These are phyloP conservation scores for Acer campestre DNA, from an alignment of 345 rosid genomes.

Conservation along the genomic window DNA sequence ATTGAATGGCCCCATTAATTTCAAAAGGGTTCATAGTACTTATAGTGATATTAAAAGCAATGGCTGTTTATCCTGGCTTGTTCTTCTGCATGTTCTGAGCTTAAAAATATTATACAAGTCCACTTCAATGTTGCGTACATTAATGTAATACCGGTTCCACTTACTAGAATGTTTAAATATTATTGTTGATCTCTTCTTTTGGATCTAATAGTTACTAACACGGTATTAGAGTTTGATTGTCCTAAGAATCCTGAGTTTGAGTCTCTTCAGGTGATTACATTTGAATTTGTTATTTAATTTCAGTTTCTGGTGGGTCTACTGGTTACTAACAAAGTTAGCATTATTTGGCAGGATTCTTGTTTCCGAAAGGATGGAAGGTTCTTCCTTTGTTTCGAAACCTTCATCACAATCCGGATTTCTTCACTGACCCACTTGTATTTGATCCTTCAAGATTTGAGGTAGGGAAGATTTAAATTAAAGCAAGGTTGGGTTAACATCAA, in stretches of 20 bases:
- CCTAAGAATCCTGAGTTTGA: too few relatives aligned
- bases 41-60: too few relatives aligned
- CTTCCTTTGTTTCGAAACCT: slow-evolving; percentile 56
- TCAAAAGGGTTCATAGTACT: neutral
- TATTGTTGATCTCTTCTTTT: too few relatives aligned
- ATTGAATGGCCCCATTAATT: neutral
- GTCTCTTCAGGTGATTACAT: too few relatives aligned
- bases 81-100: neutral
- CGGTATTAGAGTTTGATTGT: too few relatives aligned
- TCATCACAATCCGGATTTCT: slow-evolving; percentile 49
- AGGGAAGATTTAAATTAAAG: neutral
- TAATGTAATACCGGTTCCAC: too few relatives aligned
- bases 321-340: too few relatives aligned
- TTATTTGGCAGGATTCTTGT: slow-evolving; percentile 40
- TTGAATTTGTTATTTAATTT: too few relatives aligned
- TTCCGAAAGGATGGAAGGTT: slow-evolving; percentile 68
- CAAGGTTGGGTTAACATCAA: too few relatives aligned
- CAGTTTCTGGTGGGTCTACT: too few relatives aligned
- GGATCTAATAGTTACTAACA: too few relatives aligned
- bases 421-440: slow-evolving; percentile 43
- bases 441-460: slow-evolving; percentile 62
- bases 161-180: too few relatives aligned
- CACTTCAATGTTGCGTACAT: neutral
- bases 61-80: neutral
- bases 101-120: neutral